A percentile compares a stretch with the other conserved stretches of the same genome.
phyloP scores from a whole-genome alignment of 257 asterid species.

The Marsdenia floribunda region DNA sequence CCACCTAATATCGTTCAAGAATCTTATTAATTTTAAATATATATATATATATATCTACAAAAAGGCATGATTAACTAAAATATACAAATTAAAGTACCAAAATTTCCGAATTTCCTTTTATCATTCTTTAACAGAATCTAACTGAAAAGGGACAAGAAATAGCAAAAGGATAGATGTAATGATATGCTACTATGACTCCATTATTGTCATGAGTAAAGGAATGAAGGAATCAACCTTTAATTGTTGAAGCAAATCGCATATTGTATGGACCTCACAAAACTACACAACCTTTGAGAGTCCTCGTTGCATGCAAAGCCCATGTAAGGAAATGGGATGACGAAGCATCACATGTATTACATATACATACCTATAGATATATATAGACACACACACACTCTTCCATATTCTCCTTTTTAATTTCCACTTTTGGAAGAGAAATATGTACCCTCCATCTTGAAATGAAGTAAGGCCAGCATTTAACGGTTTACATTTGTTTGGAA shows the following conservation, averaged over 20 bases:
- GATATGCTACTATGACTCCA: neutral
- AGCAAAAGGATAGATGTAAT: neutral
- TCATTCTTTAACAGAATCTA: neutral
- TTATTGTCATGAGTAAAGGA: neutral
- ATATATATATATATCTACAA: too few relatives aligned
- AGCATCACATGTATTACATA: neutral
- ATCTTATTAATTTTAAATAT: too few relatives aligned
- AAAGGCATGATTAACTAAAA: too few relatives aligned
- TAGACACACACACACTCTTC: neutral
- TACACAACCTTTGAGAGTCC: neutral
- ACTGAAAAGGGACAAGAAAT: neutral
- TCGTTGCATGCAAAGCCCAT: neutral
- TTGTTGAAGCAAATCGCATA: neutral
- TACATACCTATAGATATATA: neutral
- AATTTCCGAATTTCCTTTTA: too few relatives aligned
- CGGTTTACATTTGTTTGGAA: neutral
- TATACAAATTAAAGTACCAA: too few relatives aligned
- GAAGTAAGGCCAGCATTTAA: neutral
- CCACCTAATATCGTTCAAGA: too few relatives aligned
- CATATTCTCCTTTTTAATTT: neutral
- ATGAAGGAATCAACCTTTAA: neutral
- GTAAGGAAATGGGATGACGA: neutral
- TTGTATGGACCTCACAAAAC: neutral
- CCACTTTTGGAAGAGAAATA: slow-evolving; percentile 1
- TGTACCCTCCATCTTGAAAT: slow-evolving; percentile 2